These are phyloP conservation scores for Herpetomonas samuelpessoai DNA, from an alignment of 208 protist genomes.

Conservation along the genomic window DNA sequence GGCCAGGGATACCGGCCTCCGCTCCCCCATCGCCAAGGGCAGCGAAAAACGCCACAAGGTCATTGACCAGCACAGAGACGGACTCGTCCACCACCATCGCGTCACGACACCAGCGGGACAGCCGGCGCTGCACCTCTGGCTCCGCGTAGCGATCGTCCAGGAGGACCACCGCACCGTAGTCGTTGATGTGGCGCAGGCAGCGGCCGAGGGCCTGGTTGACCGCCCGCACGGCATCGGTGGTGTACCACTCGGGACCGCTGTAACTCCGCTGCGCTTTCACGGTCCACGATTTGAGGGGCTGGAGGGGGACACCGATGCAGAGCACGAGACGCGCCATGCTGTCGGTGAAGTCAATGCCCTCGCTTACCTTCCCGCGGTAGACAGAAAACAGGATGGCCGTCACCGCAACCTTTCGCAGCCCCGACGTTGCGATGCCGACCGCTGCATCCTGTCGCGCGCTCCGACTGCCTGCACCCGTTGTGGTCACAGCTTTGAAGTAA, in stretches of 20 bases:
- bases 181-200: constrained; percentile 91
- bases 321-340: constrained; percentile 92
- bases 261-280: constrained; percentile 54
- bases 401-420: not conserved
- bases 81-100: constrained; percentile 26
- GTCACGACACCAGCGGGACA: constrained; percentile 62
- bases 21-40: too few species aligned
- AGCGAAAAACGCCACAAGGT: constrained; percentile 7
- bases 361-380: constrained; percentile 93
- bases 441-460: not conserved
- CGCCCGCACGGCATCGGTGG: constrained; percentile 78
- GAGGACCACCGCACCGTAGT: constrained; percentile 95
- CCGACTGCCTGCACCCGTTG: not conserved
- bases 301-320: constrained; percentile 90
- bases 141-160: constrained; percentile 86
- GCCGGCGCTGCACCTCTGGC: constrained; percentile 17
- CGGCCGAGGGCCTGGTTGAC: constrained; percentile 97
- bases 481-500: constrained; percentile 16
- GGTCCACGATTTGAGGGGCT: constrained; percentile 51
- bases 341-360: constrained; percentile 96
- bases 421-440: not conserved
- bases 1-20: too few species aligned
- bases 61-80: constrained; percentile 12
- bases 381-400: constrained; percentile 88
- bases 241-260: constrained; percentile 91